phyloP scores from a whole-genome alignment of 257 asterid genomes.

The Nicotiana knightiana region DNA sequence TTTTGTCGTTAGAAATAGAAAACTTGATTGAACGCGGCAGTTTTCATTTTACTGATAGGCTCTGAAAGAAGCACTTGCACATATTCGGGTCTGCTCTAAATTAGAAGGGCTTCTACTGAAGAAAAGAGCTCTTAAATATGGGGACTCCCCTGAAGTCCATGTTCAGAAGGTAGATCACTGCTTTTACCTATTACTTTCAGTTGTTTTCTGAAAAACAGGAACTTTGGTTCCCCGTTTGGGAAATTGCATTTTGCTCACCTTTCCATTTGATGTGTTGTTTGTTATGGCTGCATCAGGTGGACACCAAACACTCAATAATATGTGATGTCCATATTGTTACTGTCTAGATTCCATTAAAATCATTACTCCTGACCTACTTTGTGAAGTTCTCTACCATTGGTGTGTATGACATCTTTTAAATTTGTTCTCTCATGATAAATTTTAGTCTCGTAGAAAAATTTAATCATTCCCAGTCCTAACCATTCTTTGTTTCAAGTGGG shows the following conservation, averaged over 20 bases:
- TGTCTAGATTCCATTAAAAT: neutral
- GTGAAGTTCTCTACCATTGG: neutral
- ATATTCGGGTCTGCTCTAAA: slow-evolving; percentile 77
- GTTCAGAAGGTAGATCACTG: slow-evolving; percentile 61
- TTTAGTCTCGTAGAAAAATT: neutral
- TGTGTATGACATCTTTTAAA: neutral
- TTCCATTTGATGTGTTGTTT: neutral
- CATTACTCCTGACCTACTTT: neutral
- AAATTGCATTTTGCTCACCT: neutral
- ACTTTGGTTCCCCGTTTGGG: neutral
- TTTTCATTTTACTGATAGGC: slow-evolving; percentile 38
- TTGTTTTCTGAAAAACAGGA: neutral
- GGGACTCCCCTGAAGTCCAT: slow-evolving; percentile 79
- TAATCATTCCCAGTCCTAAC: neutral
- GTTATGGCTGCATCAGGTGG: neutral
- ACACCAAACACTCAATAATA: neutral
- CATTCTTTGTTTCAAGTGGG: neutral
- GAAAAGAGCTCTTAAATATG: slow-evolving; percentile 67
- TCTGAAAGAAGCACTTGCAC: slow-evolving; percentile 77
- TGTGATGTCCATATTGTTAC: neutral
- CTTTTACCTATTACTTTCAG: neutral
- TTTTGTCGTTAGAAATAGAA: slow-evolving; percentile 14
- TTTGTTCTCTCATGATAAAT: neutral
- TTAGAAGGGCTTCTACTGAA: slow-evolving; percentile 76
- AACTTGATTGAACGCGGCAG: neutral